Evolutionary conservation across 345 rosid species (phyloP).

Genomic region (Physaria fendleri): DNA sequence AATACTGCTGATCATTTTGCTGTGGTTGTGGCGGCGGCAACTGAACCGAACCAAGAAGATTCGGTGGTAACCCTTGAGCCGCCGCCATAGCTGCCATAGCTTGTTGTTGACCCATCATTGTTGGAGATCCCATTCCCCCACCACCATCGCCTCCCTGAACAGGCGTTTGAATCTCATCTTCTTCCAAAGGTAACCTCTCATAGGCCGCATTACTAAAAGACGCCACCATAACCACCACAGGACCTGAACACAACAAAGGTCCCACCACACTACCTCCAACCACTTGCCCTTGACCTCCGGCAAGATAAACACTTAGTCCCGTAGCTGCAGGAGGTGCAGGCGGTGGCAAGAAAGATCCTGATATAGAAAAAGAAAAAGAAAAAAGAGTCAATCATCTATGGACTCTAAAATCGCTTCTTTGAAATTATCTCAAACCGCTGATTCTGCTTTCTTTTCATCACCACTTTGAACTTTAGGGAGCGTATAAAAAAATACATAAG

Average conservation of each 20-base stretch:
- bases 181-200: constrained; percentile 91
- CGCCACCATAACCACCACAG: constrained; percentile 97
- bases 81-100: constrained; percentile 44
- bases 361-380: constrained; percentile 64
- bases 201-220: constrained; percentile 98
- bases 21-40: constrained; percentile 32
- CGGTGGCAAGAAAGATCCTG: constrained; percentile 86
- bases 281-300: constrained; percentile 97
- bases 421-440: too few species aligned
- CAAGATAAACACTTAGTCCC: constrained; percentile 78
- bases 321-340: constrained; percentile 97
- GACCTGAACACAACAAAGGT: constrained; percentile 72
- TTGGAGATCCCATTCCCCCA: constrained; percentile 71
- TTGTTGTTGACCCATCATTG: constrained; percentile 52
- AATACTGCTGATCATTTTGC: constrained; percentile 63
- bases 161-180: constrained; percentile 61
- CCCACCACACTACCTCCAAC: constrained; percentile 98
- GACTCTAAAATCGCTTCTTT: too few species aligned
- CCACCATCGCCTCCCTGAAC: constrained; percentile 21
- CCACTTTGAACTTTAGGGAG: too few species aligned
- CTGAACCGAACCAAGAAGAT: constrained; percentile 82
- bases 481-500: too few species aligned
- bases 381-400: too few species aligned
- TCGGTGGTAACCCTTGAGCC: constrained; percentile 73
- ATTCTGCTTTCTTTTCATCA: too few species aligned